Evolutionary conservation across 2,329 filamentous ascomycete genomes (phyloP), one percentile per base, ranked within the genome.

Genomic region (Passalora sequoiae): DNA sequence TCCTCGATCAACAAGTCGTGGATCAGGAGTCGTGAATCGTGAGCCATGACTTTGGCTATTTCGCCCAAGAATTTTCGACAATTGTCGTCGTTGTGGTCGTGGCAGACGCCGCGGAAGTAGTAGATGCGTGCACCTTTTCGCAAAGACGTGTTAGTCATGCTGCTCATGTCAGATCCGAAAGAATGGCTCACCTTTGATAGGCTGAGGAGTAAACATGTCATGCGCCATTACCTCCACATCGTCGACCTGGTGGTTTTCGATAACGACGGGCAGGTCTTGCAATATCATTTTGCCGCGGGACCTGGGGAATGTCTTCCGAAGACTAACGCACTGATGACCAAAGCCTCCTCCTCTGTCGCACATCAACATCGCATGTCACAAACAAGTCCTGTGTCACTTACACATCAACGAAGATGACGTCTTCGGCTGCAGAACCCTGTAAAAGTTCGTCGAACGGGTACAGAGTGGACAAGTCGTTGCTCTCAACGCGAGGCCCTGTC

Each of bases 341-440:
- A 16, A 15, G 7, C 36, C 36, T 9, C 36, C 36, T 15, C 36
- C 36, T 2, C 36, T 38, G 9, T 8, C 17, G 7, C 6, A 20
- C 7, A 15, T 27, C n/a, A 38, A 5, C 21, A 28, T 6, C 7
- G 3, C 6, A 16, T 6, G 12, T 9, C 12, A 5, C 22, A 22
- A 28, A 3, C 7, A 16, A 27, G 22, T 24, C 27, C 15, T 22
- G 10, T 4, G 10, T 15, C 6, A 16, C 36, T 38, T 25, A 38
- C 36, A 38, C 36, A 28, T 38, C 36, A 16, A 38, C 22, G 19
- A 38, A 38, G 12, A 38, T 8, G n/a, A 38, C n/a, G 3, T 38
- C 36, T 15, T 38, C 36, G 9, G 21, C 4, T 4, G 21, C 17
- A 4, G 36, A 38, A 8, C 36, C 36, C 21, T 38, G n/a, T 4